Percentiles rank a stretch among this genome's conserved stretches.
Conservation (phyloP, 805 yeast species). For the Lipomyces oligophaga region DNA sequence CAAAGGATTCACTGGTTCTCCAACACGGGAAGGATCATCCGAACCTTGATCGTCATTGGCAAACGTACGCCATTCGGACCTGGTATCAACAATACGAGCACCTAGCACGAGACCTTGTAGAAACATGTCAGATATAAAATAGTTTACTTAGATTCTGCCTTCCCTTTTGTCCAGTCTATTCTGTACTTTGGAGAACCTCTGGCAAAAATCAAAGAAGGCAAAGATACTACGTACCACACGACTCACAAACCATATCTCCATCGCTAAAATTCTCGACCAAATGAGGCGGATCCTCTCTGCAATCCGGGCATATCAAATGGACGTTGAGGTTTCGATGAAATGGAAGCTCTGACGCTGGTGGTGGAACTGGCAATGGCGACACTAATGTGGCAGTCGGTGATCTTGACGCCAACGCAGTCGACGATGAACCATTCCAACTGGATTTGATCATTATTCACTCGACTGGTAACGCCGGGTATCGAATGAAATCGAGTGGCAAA, state of each 20-base stretch:
- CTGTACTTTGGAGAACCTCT: background rate
- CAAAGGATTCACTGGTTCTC: slow-evolving; percentile 91
- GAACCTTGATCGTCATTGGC: slow-evolving; percentile 97
- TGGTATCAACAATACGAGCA: slow-evolving; percentile 86
- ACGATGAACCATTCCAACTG: no score
- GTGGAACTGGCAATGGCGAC: background rate
- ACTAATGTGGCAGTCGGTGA: background rate
- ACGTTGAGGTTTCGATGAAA: slow-evolving; percentile 61
- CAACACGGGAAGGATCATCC: slow-evolving; percentile 98
- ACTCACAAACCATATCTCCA: slow-evolving; percentile 97
- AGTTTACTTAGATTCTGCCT: background rate
- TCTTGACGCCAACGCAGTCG: background rate
- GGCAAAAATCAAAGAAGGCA: background rate
- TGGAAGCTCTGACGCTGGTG: slow-evolving; percentile 3
- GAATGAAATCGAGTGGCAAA: no score
- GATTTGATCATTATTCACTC: no score
- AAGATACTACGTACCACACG: slow-evolving; percentile 60
- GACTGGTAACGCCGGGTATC: no score
- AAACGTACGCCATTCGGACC: slow-evolving; percentile 98
- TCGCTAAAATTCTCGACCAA: slow-evolving; percentile 91
- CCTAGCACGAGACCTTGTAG: slow-evolving; percentile 61
- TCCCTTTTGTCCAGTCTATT: background rate
- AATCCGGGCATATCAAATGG: slow-evolving; percentile 89
- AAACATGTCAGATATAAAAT: background rate
- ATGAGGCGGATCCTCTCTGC: slow-evolving; percentile 93